Conservation (phyloP, 2,329 filamentous ascomycete genomes). For the Beauveria pseudobassiana region DNA sequence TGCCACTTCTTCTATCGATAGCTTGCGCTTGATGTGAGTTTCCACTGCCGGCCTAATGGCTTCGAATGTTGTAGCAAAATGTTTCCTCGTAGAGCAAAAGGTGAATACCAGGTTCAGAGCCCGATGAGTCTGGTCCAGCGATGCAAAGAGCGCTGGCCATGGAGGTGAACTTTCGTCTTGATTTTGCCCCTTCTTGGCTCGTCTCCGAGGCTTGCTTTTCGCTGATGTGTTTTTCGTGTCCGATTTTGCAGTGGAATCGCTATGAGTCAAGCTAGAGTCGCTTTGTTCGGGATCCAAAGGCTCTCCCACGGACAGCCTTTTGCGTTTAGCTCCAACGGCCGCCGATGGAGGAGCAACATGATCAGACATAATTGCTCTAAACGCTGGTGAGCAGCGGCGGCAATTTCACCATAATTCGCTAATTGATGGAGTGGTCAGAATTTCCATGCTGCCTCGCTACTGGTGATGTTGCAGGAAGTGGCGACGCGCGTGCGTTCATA, state of each 20-base stretch:
- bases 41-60: conserved; percentile 82
- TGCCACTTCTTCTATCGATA: conserved; percentile 73
- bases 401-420: not conserved
- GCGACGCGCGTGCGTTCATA: not conserved
- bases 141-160: conserved; percentile 71
- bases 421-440: not conserved
- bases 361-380: not conserved
- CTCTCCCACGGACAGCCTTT: not conserved
- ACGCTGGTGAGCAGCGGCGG: not conserved
- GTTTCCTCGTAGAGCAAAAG: conserved; percentile 88
- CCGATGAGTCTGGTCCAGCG: conserved; percentile 67
- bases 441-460: not conserved
- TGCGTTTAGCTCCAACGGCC: not conserved
- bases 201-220: not conserved
- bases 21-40: conserved; percentile 62
- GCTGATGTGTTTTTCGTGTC: not conserved
- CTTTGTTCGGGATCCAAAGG: not conserved
- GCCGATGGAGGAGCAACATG: not conserved
- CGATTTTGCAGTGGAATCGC: conserved; percentile 5
- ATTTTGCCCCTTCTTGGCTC: not conserved
- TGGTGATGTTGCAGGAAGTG: not conserved
- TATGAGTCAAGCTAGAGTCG: not conserved
- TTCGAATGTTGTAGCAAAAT: conserved; percentile 85
- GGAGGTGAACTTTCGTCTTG: conserved; percentile 24
- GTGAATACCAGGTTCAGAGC: conserved; percentile 91